Evolutionary conservation across 2,329 filamentous ascomycete species (phyloP), one percentile per base, ranked within the genome.

Genomic region (Moelleriella libera): DNA sequence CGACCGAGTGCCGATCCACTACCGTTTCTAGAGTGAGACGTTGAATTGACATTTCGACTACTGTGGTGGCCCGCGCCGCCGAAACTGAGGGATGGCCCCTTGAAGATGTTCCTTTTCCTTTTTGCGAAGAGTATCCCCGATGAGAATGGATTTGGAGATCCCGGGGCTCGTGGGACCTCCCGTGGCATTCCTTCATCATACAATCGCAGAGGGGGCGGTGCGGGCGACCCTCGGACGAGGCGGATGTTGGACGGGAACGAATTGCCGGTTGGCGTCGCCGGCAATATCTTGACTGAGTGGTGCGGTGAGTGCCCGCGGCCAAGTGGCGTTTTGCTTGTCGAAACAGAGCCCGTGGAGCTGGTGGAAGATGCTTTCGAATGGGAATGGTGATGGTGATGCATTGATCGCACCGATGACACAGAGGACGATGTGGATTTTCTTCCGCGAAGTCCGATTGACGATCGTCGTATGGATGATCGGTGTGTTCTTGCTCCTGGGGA

Each of bases 371-470:
- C 88, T 65, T 97, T 97, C 28, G 88, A 95, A 62, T 96, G 90
- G 1, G 83, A 82, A 60, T 92, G 85, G 47, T 83, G 81, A 53
- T 88, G 83, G 54, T 89, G 86, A 57, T 90, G 88, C 59, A 97
- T 88, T 43, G 85, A 94, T 49, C 92, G 83, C 49, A 98, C 83
- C 0, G 88, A 95, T 1, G 88, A 96, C 12, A 98, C 82, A 0
- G 89, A 97, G 0, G 88, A 95, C 0, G 88, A 96, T 0, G 92
- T 98, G 1, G 90, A 97, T 63, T 97, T 97, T 51, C 92, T 80
- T 39, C 92, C 90, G 30, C 89, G 80, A 43, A 97, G 75, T 31
- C 90, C 89, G 42, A 76, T 79, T 5, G 88, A 94, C 2, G 87
- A 80, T 37, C 88, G 83, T 9, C 92, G 81, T 57, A 94, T 84